Conservation (phyloP, 2,329 filamentous ascomycete species). For the Neonectria ditissima region DNA sequence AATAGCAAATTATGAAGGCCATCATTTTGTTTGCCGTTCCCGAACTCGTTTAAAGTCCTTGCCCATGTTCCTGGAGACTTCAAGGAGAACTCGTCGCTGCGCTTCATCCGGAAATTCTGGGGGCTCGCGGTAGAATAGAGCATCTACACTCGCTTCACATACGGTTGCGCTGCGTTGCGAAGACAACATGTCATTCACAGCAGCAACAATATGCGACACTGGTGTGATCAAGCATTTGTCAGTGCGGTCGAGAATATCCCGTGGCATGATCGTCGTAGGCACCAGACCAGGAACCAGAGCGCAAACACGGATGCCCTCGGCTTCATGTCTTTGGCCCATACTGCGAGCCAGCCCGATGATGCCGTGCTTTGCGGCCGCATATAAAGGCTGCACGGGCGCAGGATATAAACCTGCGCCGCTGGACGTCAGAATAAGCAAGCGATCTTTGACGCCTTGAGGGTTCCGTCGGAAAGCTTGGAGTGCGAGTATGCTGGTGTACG, state of each 20-base stretch:
- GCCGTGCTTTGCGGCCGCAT: not conserved
- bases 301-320: not conserved
- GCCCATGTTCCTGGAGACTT: not conserved
- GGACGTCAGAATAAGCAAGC: not conserved
- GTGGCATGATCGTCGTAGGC: not conserved
- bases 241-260: not conserved
- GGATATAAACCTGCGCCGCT: not conserved
- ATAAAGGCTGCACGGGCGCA: not conserved
- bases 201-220: not conserved
- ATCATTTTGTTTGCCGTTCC: not conserved
- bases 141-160: not conserved
- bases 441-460: not conserved
- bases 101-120: not conserved
- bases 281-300: not conserved
- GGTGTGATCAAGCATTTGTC: not conserved
- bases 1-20: no score
- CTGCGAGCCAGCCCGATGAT: not conserved
- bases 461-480: not conserved
- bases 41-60: not conserved
- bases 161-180: not conserved
- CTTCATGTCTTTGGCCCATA: not conserved
- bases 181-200: not conserved
- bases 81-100: not conserved
- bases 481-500: not conserved
- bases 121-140: not conserved